These are phyloP conservation scores for Typha latifolia DNA, from an alignment of 176 grass and related monocot genomes.

Conservation along the genomic window DNA sequence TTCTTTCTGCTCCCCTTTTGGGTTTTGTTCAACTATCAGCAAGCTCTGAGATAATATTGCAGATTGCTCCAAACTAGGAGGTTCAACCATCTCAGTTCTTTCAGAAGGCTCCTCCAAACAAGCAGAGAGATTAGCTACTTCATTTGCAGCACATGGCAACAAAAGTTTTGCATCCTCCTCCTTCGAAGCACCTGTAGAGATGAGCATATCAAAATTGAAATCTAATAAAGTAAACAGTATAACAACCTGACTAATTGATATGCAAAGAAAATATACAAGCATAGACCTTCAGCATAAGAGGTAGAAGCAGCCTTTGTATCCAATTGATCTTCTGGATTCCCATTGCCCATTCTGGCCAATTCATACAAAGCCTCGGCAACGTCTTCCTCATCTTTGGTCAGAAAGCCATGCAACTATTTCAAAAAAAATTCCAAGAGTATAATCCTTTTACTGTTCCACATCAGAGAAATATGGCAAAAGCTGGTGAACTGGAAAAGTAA, in stretches of 20 bases:
- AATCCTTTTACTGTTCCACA: not conserved
- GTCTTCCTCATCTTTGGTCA: constrained; percentile 52
- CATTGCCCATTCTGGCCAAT: constrained; percentile 22
- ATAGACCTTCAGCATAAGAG: constrained; percentile 35
- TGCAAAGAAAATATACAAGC: not conserved
- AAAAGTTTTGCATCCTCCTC: not conserved
- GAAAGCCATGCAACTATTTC: constrained; percentile 18
- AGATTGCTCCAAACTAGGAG: constrained; percentile 8
- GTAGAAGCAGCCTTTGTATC: constrained; percentile 21
- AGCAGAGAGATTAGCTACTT: constrained; percentile 4
- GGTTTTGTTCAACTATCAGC: constrained; percentile 16
- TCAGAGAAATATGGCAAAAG: not conserved
- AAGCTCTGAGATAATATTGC: not conserved
- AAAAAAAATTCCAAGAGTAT: constrained; percentile 13
- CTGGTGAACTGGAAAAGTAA: not conserved
- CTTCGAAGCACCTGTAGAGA: constrained; percentile 15
- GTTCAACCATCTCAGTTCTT: not conserved
- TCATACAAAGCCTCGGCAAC: constrained; percentile 41
- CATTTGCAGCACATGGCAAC: constrained; percentile 6
- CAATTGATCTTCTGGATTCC: constrained; percentile 8
- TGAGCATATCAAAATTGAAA: constrained; percentile 14
- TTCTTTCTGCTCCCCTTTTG: constrained; percentile 18
- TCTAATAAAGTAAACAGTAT: not conserved
- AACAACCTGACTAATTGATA: not conserved
- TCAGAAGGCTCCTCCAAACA: not conserved